A percentile compares a stretch with the other conserved stretches of the same genome.
Evolutionary conservation across 2,329 filamentous ascomycete genomes (phyloP).

Genomic region (Gnomoniopsis smithogilvyi): DNA sequence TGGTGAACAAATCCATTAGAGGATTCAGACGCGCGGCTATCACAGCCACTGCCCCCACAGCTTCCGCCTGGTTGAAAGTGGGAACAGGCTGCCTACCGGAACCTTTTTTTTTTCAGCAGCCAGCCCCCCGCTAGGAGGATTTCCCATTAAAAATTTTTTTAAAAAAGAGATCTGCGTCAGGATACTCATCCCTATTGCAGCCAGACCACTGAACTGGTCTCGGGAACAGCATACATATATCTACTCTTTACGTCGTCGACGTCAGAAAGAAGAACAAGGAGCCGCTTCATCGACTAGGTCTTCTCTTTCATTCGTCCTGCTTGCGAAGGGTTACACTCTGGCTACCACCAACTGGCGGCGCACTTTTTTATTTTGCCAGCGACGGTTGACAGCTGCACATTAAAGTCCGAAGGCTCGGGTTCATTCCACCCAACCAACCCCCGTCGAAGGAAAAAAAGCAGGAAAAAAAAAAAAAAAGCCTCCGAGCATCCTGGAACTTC

Average conservation of each 20-base stretch:
- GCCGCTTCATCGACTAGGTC: background rate
- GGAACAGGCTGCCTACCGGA: background rate
- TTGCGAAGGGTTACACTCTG: slow-evolving; percentile 10
- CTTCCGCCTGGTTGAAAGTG: no score
- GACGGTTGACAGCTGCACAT: background rate
- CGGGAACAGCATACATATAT: background rate
- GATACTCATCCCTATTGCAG: background rate
- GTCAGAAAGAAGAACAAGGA: background rate
- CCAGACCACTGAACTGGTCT: background rate
- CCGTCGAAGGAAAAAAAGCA: background rate
- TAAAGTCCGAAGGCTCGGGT: background rate
- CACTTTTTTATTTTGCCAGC: background rate
- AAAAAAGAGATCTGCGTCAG: background rate
- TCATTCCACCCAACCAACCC: background rate
- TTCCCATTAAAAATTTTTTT: background rate
- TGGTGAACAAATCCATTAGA: background rate
- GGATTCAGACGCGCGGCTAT: slow-evolving; percentile 16
- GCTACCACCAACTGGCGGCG: slow-evolving; percentile 7
- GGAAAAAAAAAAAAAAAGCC: background rate
- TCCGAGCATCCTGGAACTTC: no score
- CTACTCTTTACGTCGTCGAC: background rate
- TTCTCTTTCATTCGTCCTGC: background rate
- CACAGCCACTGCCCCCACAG: background rate
- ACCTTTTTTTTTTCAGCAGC: background rate
- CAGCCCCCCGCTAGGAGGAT: background rate